phyloP scores from a whole-genome alignment of 2,329 filamentous ascomycete species.

The Scolecobasidium constrictum region DNA sequence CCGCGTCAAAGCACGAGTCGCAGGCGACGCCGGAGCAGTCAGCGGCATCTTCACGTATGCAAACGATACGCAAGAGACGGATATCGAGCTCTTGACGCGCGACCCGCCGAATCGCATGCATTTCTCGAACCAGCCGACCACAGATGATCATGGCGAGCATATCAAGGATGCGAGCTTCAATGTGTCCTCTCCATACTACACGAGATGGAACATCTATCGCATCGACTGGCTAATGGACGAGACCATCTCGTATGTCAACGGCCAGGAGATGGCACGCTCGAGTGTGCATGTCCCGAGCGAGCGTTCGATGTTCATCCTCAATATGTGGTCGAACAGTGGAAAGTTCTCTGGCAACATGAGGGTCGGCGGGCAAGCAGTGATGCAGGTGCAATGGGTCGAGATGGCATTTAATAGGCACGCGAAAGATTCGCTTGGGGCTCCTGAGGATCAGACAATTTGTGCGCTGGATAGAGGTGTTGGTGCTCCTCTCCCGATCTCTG shows the following conservation, averaged over 20 bases:
- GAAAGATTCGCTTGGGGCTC: too few species aligned
- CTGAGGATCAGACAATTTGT: too few species aligned
- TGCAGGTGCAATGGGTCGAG: conserved; percentile 54
- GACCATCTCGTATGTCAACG: conserved; percentile 48
- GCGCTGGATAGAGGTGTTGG: too few species aligned
- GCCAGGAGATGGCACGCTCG: conserved; percentile 39
- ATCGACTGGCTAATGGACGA: conserved; percentile 47
- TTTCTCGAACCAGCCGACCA: conserved; percentile 51
- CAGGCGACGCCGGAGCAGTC: conserved; percentile 34
- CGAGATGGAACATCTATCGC: conserved; percentile 47
- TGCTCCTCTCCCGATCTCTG: too few species aligned
- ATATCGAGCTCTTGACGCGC: conserved; percentile 42
- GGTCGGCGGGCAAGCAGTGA: conserved; percentile 35
- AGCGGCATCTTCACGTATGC: conserved; percentile 47
- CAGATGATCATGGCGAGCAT: conserved; percentile 30
- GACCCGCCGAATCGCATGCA: conserved; percentile 22
- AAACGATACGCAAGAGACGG: conserved; percentile 36
- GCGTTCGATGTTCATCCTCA: conserved; percentile 29
- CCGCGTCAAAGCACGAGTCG: conserved; percentile 35
- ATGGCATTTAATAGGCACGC: conserved; percentile 44
- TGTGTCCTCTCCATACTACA: conserved; percentile 28
- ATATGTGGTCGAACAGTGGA: conserved; percentile 52
- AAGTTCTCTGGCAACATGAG: conserved; percentile 51
- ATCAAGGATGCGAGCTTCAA: conserved; percentile 38
- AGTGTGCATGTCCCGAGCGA: conserved; percentile 45